Conservation (phyloP, 495 filamentous ascomycete species). For the Pseudomonodictys pantanalensis region DNA sequence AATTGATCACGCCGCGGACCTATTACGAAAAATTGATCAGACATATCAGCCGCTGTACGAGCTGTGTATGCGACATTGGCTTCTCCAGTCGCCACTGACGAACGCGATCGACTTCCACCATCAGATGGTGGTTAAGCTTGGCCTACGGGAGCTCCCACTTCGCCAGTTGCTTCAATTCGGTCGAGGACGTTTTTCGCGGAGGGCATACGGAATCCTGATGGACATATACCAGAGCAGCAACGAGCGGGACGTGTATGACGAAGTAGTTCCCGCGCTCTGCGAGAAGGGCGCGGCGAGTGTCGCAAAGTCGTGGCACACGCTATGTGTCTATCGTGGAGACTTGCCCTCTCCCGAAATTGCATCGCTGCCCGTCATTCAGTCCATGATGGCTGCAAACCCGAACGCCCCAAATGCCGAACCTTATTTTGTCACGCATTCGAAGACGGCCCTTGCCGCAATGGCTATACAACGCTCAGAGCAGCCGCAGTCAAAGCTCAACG, state of each 20-base stretch:
- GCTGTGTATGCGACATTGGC: constrained; percentile 48
- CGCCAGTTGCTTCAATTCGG: constrained; percentile 35
- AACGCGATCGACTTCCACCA: constrained; percentile 31
- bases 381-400: constrained; percentile 6
- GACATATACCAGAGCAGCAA: constrained; percentile 44
- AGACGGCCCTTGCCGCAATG: not conserved
- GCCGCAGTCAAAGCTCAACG: constrained; percentile 26
- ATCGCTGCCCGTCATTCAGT: constrained; percentile 20
- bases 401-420: not conserved
- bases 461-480: not conserved
- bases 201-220: constrained; percentile 49
- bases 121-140: constrained; percentile 11
- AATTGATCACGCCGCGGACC: constrained; percentile 53
- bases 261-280: constrained; percentile 57
- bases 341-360: constrained; percentile 41
- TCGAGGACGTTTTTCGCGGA: constrained; percentile 34
- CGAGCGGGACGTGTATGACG: constrained; percentile 59
- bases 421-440: no score
- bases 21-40: constrained; percentile 46
- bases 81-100: constrained; percentile 48
- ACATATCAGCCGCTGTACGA: constrained; percentile 52
- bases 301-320: constrained; percentile 60
- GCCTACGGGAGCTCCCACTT: constrained; percentile 33
- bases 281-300: constrained; percentile 47
- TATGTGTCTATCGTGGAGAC: constrained; percentile 51